phyloP scores from a whole-genome alignment of 768 basidiomycete genomes.

The Clavaria fumosa region DNA sequence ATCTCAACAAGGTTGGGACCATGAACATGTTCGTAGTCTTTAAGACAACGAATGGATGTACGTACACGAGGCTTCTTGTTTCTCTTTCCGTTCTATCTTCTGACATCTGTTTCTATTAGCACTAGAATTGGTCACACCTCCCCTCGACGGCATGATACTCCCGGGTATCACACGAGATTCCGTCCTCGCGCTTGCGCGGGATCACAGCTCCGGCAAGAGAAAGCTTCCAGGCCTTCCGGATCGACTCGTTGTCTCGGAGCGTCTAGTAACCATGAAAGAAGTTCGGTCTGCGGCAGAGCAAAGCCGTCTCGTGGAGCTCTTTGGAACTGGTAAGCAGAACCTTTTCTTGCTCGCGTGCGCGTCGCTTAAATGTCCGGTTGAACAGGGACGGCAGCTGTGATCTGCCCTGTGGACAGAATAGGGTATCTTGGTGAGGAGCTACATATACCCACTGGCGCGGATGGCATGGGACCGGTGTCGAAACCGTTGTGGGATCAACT shows the following conservation, averaged over 20 bases:
- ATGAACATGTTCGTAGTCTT: conserved; percentile 89
- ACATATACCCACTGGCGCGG: conserved; percentile 43
- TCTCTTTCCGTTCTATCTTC: conserved; percentile 14
- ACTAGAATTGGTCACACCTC: conserved; percentile 78
- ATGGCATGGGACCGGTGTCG: conserved; percentile 73
- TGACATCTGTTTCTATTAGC: conserved; percentile 21
- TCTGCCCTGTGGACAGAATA: conserved; percentile 56
- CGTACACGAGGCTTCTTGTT: conserved; percentile 3
- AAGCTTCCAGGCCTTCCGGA: conserved; percentile 36
- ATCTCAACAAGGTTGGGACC: conserved; percentile 49
- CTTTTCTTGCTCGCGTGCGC: neutral
- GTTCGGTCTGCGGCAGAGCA: conserved; percentile 39
- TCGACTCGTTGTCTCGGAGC: conserved; percentile 46
- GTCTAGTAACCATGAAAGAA: conserved; percentile 63
- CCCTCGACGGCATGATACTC: conserved; percentile 82
- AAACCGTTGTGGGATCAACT: conserved; percentile 55
- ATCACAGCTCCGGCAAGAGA: conserved; percentile 35
- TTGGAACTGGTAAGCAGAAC: conserved; percentile 46
- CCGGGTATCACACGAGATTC: conserved; percentile 88
- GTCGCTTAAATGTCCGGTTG: conserved; percentile 5
- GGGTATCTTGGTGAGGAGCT: conserved; percentile 57
- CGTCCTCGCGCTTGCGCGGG: conserved; percentile 52
- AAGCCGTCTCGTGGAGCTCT: conserved; percentile 66
- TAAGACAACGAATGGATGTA: conserved; percentile 51
- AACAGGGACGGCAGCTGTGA: conserved; percentile 59